Evolutionary conservation across 306 rosid genomes (phyloP).

Genomic region (Ceratonia siliqua): DNA sequence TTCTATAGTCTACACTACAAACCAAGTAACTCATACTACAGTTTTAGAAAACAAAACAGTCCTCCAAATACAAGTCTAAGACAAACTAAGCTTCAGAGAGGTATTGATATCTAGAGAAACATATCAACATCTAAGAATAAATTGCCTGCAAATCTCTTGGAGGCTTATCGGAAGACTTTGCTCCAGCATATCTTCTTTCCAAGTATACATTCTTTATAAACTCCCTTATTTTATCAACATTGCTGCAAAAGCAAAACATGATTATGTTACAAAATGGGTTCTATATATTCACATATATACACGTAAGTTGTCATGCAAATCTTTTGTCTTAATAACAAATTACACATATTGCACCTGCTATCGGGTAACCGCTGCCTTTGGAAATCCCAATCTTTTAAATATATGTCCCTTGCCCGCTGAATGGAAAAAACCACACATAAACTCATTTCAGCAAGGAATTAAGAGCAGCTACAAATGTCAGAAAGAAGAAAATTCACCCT

Average conservation of each 20-base stretch:
- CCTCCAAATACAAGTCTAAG: neutral
- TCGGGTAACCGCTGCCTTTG: conserved; percentile 74
- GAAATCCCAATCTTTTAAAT: conserved; percentile 89
- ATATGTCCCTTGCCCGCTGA: conserved; percentile 88
- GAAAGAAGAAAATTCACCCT: conserved; percentile 6
- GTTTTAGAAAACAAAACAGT: neutral
- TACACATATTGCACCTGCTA: conserved; percentile 59
- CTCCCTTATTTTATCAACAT: conserved; percentile 73
- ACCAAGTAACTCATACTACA: neutral
- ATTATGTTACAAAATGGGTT: conserved; percentile 23
- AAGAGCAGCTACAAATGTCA: conserved; percentile 6
- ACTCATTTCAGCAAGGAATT: conserved; percentile 35
- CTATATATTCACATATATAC: conserved; percentile 11
- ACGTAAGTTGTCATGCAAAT: conserved; percentile 1
- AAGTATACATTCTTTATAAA: conserved; percentile 79
- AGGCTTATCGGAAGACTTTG: conserved; percentile 67
- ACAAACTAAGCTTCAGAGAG: neutral
- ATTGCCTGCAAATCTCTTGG: conserved; percentile 87
- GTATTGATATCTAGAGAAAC: neutral
- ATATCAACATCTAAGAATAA: conserved; percentile 28
- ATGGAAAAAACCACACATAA: conserved; percentile 24
- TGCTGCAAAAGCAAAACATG: conserved; percentile 61
- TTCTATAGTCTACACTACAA: neutral
- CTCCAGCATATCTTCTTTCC: conserved; percentile 70
- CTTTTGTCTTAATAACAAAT: conserved; percentile 19